These are phyloP conservation scores for Pseudogymnoascus verrucosus DNA, from an alignment of 2,329 filamentous ascomycete species.

Conservation along the genomic window DNA sequence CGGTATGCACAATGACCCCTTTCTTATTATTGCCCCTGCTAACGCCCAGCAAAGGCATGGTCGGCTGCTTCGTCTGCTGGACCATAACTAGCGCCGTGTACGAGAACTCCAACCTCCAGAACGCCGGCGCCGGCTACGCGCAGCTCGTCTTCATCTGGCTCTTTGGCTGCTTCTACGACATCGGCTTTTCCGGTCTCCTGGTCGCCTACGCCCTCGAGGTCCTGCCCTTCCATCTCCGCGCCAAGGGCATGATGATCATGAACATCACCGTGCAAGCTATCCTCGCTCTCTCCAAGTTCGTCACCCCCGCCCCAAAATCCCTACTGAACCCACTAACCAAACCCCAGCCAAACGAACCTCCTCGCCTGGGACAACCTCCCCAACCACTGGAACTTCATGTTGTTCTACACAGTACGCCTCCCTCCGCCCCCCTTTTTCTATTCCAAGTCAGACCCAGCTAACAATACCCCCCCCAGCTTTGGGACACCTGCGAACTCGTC, in stretches of 20 bases:
- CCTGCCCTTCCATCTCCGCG: slow-evolving; percentile 40
- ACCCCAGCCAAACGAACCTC: slow-evolving; percentile 51
- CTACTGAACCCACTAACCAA: not conserved
- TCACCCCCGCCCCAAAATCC: slow-evolving; percentile 50
- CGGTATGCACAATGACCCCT: not conserved
- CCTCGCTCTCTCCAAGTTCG: slow-evolving; percentile 39
- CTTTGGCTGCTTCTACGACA: slow-evolving; percentile 43
- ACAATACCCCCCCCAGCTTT: slow-evolving; percentile 30
- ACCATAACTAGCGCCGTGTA: slow-evolving; percentile 37
- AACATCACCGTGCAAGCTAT: slow-evolving; percentile 38
- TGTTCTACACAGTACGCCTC: slow-evolving; percentile 50
- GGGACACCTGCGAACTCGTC: slow-evolving; percentile 51
- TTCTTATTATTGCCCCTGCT: not conserved
- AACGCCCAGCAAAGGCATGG: slow-evolving; percentile 12
- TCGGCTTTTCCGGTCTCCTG: slow-evolving; percentile 51
- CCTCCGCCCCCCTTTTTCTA: not conserved
- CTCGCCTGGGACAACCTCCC: slow-evolving; percentile 52
- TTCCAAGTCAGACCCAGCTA: slow-evolving; percentile 10
- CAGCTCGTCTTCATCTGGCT: slow-evolving; percentile 42
- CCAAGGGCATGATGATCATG: slow-evolving; percentile 45
- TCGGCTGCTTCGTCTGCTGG: slow-evolving; percentile 42
- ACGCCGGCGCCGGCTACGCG: slow-evolving; percentile 32
- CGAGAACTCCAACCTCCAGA: slow-evolving; percentile 30
- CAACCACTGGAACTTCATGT: slow-evolving; percentile 56
- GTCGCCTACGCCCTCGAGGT: slow-evolving; percentile 46